Percentiles rank a stretch among this genome's conserved stretches.
phyloP scores from a whole-genome alignment of 192 early-diverging fungal species.

The Obelidium mucronatum region DNA sequence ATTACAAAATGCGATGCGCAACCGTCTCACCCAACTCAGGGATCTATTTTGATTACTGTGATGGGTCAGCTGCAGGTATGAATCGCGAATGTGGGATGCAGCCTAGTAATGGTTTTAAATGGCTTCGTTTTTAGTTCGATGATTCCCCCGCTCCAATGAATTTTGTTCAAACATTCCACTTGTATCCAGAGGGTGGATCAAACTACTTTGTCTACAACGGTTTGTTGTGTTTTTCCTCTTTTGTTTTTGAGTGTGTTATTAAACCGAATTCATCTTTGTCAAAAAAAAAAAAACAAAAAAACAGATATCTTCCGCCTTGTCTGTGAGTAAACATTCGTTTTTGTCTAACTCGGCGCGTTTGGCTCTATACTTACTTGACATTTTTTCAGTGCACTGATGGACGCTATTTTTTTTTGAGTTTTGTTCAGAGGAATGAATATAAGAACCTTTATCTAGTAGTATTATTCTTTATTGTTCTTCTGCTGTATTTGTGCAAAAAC shows the following conservation, averaged over 20 bases:
- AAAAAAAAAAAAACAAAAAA: too few relatives aligned
- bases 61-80: conserved; percentile 87
- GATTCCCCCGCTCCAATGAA: conserved; percentile 81
- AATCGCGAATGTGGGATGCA: too few relatives aligned
- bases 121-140: conserved; percentile 63
- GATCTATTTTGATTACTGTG: conserved; percentile 79
- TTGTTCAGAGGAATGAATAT: too few relatives aligned
- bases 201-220: conserved; percentile 85
- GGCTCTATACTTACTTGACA: too few relatives aligned
- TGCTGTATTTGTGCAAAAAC: too few relatives aligned
- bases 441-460: too few relatives aligned
- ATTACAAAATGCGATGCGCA: conserved; percentile 85
- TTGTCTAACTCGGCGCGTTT: too few relatives aligned
- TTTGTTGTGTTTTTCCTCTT: conserved; percentile 16
- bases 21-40: conserved; percentile 64
- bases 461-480: too few relatives aligned
- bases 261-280: too few relatives aligned
- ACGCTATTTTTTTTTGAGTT: too few relatives aligned
- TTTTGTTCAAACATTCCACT: conserved; percentile 88
- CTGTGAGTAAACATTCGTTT: conserved; percentile 26
- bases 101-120: too few relatives aligned
- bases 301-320: conserved; percentile 45
- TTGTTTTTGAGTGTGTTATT: not conserved
- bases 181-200: conserved; percentile 70
- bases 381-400: too few relatives aligned